Base-by-base conservation (phyloP, 2,329 filamentous ascomycete species). In the Ceratocystiopsis brevicomis region DNA sequence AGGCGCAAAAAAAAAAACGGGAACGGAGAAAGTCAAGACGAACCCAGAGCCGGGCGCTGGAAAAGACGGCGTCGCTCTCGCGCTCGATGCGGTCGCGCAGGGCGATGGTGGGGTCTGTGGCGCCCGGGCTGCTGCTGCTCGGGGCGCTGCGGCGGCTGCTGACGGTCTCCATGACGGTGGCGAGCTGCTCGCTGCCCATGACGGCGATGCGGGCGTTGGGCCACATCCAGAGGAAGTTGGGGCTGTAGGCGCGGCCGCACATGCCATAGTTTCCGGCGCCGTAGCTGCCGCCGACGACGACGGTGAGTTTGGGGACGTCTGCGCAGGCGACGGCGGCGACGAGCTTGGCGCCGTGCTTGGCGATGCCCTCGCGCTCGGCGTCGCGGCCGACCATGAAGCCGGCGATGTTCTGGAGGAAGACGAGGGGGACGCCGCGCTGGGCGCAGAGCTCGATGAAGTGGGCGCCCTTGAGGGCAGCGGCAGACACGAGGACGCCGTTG, bases 241-340 rank as follows among this genome's bases (percentile, higher is more conserved):
- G 88, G n/a, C 74, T 76, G 61, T 95, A 98, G 2, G 90, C 88
- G 41, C 90, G 73, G 18, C 90, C 90, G 57, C 85, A 96, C 90
- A 98, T 98, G 53, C 88, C 90, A 57, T 98, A 98, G 61, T 96
- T 98, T 4, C 90, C 90, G 9, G 88, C 88, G 46, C 88, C 88
- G 50, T 90, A 90, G 58, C 80, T 87, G 30, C 81, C 82, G 19
- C 90, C 90, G n/a, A 95, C 79, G 1, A 98, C 83, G 15, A 98
- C 84, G 1, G 90, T 98, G 56, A 96, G 88, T 61, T 98, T 96
- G 51, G 90, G 88, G 37, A 96, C 88, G 51, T 90, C 76, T 4
- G 88, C 87, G 57, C 87, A 95, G 10, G 86, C 84, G 12, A 96
- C 90, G 9, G 88, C 90, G 3, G 86, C 93, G 25, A 96, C 90